Evolutionary conservation across 768 basidiomycete genomes (phyloP).

Genomic region (Sarcodon aspratus): DNA sequence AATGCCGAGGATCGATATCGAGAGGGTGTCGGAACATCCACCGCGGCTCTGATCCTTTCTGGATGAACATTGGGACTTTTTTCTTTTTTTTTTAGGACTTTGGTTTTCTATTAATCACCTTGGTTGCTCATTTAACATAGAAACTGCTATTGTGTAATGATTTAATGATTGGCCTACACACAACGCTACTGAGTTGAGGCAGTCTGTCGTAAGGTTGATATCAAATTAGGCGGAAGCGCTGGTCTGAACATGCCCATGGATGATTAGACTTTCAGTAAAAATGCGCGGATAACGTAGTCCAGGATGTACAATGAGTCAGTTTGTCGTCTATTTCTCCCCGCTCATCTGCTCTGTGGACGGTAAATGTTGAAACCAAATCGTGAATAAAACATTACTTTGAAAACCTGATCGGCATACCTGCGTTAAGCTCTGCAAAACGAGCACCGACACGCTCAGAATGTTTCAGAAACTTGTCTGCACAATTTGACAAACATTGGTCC

Average conservation of each 20-base stretch:
- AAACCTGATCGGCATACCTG: conserved; percentile 45
- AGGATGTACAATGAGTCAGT: not conserved
- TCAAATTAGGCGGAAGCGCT: not conserved
- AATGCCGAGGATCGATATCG: too few relatives aligned
- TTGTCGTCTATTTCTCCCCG: not conserved
- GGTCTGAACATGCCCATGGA: not conserved
- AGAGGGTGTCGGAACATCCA: too few relatives aligned
- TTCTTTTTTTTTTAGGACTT: too few relatives aligned
- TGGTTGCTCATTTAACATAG: too few relatives aligned
- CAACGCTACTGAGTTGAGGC: not conserved
- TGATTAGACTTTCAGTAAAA: not conserved
- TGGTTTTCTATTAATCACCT: too few relatives aligned
- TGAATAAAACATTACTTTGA: not conserved
- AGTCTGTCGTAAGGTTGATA: not conserved
- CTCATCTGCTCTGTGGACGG: not conserved
- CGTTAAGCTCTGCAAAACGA: conserved; percentile 85
- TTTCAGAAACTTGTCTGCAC: conserved; percentile 96
- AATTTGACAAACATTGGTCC: conserved; percentile 87
- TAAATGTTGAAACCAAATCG: not conserved
- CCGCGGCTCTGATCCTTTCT: too few relatives aligned
- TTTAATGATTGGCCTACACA: not conserved
- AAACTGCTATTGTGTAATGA: too few relatives aligned
- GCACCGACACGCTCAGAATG: conserved; percentile 91
- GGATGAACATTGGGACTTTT: too few relatives aligned
- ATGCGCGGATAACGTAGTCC: not conserved